These are phyloP conservation scores for Hypoxylon sp. DNA, from an alignment of 2,329 filamentous ascomycete genomes.

Conservation along the genomic window DNA sequence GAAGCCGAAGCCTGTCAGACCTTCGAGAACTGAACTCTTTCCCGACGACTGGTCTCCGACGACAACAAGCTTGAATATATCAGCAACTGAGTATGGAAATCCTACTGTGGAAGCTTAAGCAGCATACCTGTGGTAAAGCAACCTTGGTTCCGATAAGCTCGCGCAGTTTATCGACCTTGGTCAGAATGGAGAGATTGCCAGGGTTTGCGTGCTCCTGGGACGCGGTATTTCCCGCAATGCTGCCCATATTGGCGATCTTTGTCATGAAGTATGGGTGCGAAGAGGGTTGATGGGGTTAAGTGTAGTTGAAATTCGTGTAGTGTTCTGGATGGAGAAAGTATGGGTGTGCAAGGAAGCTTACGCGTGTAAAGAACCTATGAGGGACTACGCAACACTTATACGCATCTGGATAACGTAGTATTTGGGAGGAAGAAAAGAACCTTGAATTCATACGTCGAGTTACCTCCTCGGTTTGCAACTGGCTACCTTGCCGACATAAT, in stretches of 20 bases:
- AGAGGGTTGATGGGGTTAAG: not conserved
- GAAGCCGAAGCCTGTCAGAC: constrained; percentile 65
- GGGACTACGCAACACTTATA: not conserved
- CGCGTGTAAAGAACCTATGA: not conserved
- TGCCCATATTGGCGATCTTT: constrained; percentile 34
- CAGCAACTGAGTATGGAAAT: not conserved
- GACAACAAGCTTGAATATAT: constrained; percentile 77
- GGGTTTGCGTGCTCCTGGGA: constrained; percentile 8
- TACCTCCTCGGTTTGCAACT: not conserved
- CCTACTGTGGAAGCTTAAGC: constrained; percentile 42
- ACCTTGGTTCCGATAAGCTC: constrained; percentile 59
- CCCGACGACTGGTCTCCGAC: constrained; percentile 89
- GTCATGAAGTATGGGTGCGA: not conserved
- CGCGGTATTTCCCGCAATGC: not conserved
- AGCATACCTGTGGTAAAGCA: constrained; percentile 51
- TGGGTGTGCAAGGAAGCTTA: not conserved
- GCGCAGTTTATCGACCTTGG: constrained; percentile 60
- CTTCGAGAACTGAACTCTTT: constrained; percentile 88
- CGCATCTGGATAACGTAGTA: not conserved
- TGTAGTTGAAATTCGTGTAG: not conserved
- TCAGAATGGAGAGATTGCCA: constrained; percentile 51
- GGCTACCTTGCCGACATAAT: not conserved
- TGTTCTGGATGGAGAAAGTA: constrained; percentile 1
- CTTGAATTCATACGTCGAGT: not conserved
- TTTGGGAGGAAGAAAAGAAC: not conserved